Conservation (phyloP, 78 protist genomes). For the Cavenderia fasciculata region DNA sequence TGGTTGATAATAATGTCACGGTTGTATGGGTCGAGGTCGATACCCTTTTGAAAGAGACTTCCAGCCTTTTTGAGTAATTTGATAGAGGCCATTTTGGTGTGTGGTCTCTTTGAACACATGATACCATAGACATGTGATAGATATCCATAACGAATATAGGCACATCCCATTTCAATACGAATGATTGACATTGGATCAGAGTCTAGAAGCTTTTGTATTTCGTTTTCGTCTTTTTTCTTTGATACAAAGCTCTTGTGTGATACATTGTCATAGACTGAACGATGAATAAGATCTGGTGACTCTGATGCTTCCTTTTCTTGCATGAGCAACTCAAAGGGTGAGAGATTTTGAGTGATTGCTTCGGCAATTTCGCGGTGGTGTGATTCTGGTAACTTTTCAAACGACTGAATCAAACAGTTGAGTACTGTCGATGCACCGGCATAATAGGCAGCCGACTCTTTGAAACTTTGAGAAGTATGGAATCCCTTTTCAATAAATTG, state of each 20-base stretch:
- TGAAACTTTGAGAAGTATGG: slow-evolving; percentile 18
- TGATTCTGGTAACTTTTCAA: slow-evolving; percentile 7
- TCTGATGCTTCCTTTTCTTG: slow-evolving; percentile 15
- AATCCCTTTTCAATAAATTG: slow-evolving; percentile 32
- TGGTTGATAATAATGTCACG: slow-evolving; percentile 51
- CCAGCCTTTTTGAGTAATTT: slow-evolving; percentile 53
- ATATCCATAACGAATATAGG: slow-evolving; percentile 60
- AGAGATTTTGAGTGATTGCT: slow-evolving; percentile 7
- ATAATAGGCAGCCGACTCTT: slow-evolving; percentile 49
- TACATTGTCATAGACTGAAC: slow-evolving; percentile 3
- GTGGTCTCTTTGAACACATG: slow-evolving; percentile 41
- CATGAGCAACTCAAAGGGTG: slow-evolving; percentile 24
- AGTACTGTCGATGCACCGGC: slow-evolving; percentile 45
- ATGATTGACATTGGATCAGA: slow-evolving; percentile 56
- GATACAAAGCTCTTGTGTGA: not conserved
- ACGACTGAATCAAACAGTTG: slow-evolving; percentile 33
- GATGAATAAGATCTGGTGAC: slow-evolving; percentile 6
- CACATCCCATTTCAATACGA: slow-evolving; percentile 54
- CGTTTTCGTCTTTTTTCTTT: slow-evolving; percentile 33
- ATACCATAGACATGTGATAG: slow-evolving; percentile 71
- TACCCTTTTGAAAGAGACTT: slow-evolving; percentile 42
- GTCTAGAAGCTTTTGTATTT: slow-evolving; percentile 20
- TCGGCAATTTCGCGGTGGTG: slow-evolving; percentile 42
- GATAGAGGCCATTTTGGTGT: slow-evolving; percentile 67
- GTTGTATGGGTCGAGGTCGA: slow-evolving; percentile 57